Evolutionary conservation across 345 rosid genomes (phyloP).

Genomic region (Mercurialis annua): DNA sequence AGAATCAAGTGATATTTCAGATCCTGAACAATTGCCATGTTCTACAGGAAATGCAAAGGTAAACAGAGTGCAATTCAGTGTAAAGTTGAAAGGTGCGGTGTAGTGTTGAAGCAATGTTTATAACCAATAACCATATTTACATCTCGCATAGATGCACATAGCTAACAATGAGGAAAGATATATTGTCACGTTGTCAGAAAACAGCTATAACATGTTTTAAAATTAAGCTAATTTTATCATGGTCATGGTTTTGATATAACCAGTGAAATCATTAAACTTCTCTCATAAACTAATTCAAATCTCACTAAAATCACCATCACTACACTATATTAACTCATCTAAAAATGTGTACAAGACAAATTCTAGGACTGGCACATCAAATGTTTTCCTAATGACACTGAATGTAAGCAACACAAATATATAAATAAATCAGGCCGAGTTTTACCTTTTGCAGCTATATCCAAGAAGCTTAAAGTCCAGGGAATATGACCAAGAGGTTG

Average conservation of each 20-base stretch:
- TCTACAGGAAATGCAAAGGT: neutral
- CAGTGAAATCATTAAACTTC: no score
- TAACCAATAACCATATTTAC: neutral
- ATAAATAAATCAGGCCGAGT: neutral
- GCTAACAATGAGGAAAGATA: neutral
- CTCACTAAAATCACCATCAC: no score
- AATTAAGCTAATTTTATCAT: no score
- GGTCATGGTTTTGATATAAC: no score
- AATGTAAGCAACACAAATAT: neutral
- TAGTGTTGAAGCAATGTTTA: neutral
- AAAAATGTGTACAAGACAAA: no score
- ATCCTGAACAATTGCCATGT: neutral
- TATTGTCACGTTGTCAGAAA: neutral
- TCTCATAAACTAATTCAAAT: no score
- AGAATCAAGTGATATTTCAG: neutral
- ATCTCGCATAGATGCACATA: neutral
- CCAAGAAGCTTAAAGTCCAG: constrained; percentile 9
- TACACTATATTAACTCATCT: no score
- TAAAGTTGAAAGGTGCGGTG: neutral
- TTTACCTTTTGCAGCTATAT: constrained; percentile 18
- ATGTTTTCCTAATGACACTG: neutral
- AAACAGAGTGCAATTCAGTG: neutral
- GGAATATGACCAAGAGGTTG: neutral
- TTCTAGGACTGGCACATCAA: neutral
- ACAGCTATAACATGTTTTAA: no score